A percentile compares a stretch with the other conserved stretches of the same genome.
Evolutionary conservation across 768 basidiomycete species (phyloP).

Genomic region (Boletus edulis): DNA sequence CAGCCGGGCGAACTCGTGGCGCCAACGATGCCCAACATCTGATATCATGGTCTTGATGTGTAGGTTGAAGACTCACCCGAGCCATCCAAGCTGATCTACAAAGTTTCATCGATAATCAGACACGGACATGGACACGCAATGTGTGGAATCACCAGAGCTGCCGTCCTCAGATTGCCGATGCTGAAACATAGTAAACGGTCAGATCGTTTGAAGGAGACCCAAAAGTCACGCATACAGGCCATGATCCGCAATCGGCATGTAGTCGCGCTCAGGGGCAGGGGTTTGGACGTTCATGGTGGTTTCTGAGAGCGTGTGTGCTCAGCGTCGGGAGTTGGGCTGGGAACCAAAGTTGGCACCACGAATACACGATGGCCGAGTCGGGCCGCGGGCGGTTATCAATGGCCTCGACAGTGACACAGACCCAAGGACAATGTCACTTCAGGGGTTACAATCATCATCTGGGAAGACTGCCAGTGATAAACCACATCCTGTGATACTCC

Average conservation of each 20-base stretch:
- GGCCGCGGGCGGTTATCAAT: background rate
- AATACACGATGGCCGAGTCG: slow-evolving; percentile 2
- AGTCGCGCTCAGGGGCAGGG: slow-evolving; percentile 57
- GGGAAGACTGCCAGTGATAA: too few species aligned
- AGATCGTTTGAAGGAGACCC: slow-evolving; percentile 3
- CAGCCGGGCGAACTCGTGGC: background rate
- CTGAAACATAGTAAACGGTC: slow-evolving; percentile 34
- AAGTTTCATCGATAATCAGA: slow-evolving; percentile 2
- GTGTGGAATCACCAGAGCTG: slow-evolving; percentile 54
- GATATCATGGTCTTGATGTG: background rate
- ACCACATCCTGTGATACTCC: too few species aligned
- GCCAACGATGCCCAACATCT: too few species aligned
- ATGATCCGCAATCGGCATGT: slow-evolving; percentile 77
- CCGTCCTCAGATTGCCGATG: slow-evolving; percentile 82
- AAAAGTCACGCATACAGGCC: slow-evolving; percentile 53
- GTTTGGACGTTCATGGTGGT: slow-evolving; percentile 47
- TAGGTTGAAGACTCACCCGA: slow-evolving; percentile 52
- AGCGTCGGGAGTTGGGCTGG: background rate
- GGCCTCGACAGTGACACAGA: background rate
- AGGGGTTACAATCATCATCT: too few species aligned
- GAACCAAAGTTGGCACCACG: slow-evolving; percentile 7
- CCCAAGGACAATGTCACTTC: background rate
- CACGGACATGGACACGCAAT: background rate
- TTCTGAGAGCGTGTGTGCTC: background rate
- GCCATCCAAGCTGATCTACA: slow-evolving; percentile 71